Conservation (phyloP, 2,329 filamentous ascomycete species). For the Colletotrichum spinosum region DNA sequence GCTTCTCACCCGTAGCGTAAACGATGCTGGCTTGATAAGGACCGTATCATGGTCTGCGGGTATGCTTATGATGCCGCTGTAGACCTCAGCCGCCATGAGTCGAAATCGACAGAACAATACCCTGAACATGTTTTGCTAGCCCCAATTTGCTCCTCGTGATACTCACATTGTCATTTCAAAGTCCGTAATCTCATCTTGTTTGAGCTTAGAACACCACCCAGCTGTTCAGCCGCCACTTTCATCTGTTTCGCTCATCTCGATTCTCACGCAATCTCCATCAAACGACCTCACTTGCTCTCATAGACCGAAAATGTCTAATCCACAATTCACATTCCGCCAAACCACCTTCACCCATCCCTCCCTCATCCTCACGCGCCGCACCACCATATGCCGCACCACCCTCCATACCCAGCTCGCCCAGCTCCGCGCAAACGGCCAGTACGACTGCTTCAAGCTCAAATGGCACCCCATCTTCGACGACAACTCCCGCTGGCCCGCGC, state of each 20-base stretch:
- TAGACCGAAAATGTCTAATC: constrained; percentile 44
- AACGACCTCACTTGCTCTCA: background rate
- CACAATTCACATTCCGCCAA: constrained; percentile 50
- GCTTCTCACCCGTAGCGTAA: background rate
- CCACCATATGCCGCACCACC: constrained; percentile 51
- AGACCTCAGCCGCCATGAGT: too few species aligned
- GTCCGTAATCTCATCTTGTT: too few species aligned
- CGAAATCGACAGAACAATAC: too few species aligned
- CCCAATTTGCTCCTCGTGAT: too few species aligned
- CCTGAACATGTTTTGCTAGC: too few species aligned
- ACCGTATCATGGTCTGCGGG: too few species aligned
- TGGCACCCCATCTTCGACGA: constrained; percentile 68
- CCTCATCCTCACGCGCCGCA: constrained; percentile 47
- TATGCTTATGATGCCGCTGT: too few species aligned
- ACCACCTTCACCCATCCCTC: constrained; percentile 51
- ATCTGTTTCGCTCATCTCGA: too few species aligned
- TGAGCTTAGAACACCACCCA: too few species aligned
- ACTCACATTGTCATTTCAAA: too few species aligned
- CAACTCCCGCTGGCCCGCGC: constrained; percentile 63
- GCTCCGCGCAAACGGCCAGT: constrained; percentile 65
- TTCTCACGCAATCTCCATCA: background rate
- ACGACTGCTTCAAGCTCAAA: constrained; percentile 67
- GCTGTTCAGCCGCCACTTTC: too few species aligned
- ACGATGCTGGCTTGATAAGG: too few species aligned
- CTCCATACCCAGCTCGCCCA: constrained; percentile 64